Conservation (phyloP, 2,329 filamentous ascomycete species). For the Neonectria ditissima region DNA sequence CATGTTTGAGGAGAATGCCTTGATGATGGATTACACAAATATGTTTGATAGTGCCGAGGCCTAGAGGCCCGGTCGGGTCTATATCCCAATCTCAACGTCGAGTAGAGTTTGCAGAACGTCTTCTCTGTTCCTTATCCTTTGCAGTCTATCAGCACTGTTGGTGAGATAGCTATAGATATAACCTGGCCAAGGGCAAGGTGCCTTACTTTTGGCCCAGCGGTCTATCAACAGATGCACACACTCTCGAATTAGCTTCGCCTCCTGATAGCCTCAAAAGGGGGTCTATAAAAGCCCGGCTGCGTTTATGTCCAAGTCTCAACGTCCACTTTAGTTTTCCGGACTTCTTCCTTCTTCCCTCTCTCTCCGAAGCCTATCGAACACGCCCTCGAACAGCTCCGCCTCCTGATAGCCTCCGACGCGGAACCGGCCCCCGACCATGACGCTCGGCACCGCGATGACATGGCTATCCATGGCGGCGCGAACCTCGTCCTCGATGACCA, state of each 20-base stretch:
- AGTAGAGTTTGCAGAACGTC: background rate
- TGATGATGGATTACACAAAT: constrained; percentile 50
- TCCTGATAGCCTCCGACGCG: constrained; percentile 80
- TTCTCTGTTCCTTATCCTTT: background rate
- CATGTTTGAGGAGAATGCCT: constrained; percentile 49
- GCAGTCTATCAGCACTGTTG: too few species aligned
- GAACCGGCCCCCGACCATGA: constrained; percentile 76
- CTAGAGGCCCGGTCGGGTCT: background rate
- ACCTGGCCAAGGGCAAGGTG: too few species aligned
- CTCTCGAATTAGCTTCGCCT: background rate
- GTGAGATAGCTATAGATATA: too few species aligned
- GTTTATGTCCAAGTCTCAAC: background rate
- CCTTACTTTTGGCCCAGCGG: too few species aligned
- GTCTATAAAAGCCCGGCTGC: background rate
- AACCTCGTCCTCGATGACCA: constrained; percentile 48
- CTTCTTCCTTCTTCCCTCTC: constrained; percentile 4
- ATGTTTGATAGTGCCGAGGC: background rate
- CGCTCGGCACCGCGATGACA: constrained; percentile 78
- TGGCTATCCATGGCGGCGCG: constrained; percentile 45
- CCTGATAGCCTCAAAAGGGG: too few species aligned
- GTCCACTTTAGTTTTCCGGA: background rate
- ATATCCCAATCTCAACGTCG: background rate
- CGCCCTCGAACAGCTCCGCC: constrained; percentile 70
- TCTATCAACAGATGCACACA: too few species aligned
- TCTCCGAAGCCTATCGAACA: constrained; percentile 70